Evolutionary conservation across 2,329 filamentous ascomycete species (phyloP).

Genomic region (Endothia cerciana): DNA sequence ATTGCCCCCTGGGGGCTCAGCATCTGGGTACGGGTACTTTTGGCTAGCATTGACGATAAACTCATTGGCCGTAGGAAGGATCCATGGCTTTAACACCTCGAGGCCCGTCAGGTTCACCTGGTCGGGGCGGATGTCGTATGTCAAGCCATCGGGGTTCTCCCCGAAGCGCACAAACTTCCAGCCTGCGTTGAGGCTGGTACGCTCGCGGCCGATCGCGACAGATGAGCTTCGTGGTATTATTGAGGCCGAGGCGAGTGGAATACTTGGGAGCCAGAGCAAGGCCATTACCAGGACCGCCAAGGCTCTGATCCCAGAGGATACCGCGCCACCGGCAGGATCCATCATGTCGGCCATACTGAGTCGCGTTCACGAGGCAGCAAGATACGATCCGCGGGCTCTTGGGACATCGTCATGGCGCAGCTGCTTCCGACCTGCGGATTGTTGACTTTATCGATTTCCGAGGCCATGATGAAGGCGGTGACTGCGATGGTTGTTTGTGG

Average conservation of each 20-base stretch:
- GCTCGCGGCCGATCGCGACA: constrained; percentile 5
- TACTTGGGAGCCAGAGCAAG: not conserved
- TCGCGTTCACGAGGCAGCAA: not conserved
- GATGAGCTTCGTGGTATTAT: not conserved
- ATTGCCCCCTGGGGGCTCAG: constrained; percentile 19
- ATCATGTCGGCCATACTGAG: no score
- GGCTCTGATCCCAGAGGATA: not conserved
- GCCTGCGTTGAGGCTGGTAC: constrained; percentile 16
- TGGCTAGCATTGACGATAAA: constrained; percentile 11
- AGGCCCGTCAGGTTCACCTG: constrained; percentile 20
- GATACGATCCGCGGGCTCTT: not conserved
- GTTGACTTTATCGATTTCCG: not conserved
- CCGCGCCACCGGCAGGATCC: not conserved
- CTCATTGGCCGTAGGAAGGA: constrained; percentile 22
- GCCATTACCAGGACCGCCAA: not conserved
- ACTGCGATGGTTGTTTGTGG: not conserved
- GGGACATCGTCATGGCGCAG: not conserved
- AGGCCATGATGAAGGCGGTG: not conserved
- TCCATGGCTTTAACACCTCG: constrained; percentile 22
- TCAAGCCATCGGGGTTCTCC: constrained; percentile 21
- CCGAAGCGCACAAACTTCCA: constrained; percentile 21
- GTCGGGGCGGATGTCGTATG: constrained; percentile 23
- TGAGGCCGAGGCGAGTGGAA: not conserved
- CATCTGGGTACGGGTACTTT: constrained; percentile 1
- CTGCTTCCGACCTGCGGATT: not conserved